These are phyloP conservation scores for Ophiostoma sp. DNA, from an alignment of 2,329 filamentous ascomycete genomes.

Conservation along the genomic window DNA sequence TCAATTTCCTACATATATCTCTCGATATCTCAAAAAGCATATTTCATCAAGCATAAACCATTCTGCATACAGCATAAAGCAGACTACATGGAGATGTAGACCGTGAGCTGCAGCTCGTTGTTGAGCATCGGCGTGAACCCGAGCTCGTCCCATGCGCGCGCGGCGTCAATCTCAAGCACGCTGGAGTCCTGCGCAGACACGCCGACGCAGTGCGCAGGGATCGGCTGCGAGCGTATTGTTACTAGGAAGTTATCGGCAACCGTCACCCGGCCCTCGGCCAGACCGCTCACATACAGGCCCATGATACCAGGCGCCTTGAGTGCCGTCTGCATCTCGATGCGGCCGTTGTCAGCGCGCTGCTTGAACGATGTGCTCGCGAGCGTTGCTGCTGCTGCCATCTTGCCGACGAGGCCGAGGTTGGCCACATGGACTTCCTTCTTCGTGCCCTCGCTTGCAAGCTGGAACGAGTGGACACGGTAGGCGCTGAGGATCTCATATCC, in stretches of 20 bases:
- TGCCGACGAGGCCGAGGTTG: constrained; percentile 71
- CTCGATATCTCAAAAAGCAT: too few species aligned
- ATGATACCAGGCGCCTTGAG: constrained; percentile 75
- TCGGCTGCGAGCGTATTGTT: constrained; percentile 63
- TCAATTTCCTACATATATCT: too few species aligned
- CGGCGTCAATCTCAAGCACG: constrained; percentile 72
- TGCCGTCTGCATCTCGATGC: constrained; percentile 59
- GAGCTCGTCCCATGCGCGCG: constrained; percentile 71
- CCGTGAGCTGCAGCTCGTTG: constrained; percentile 69
- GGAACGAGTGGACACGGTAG: constrained; percentile 58
- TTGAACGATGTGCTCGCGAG: constrained; percentile 58
- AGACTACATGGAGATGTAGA: constrained; percentile 45
- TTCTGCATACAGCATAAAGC: too few species aligned
- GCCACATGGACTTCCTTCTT: constrained; percentile 53
- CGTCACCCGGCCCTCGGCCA: constrained; percentile 48
- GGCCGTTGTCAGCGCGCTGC: constrained; percentile 45
- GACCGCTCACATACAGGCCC: constrained; percentile 69
- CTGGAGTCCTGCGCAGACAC: constrained; percentile 47
- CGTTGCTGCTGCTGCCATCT: constrained; percentile 85
- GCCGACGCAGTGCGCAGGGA: constrained; percentile 62
- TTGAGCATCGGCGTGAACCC: constrained; percentile 66
- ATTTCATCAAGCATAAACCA: neutral
- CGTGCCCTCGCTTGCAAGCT: constrained; percentile 29
- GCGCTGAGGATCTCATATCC: constrained; percentile 80
- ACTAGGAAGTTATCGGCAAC: constrained; percentile 65